Percentiles rank a stretch among this genome's conserved stretches.
phyloP scores from a whole-genome alignment of 805 yeast species.

The Isabelozyma rhagii region DNA sequence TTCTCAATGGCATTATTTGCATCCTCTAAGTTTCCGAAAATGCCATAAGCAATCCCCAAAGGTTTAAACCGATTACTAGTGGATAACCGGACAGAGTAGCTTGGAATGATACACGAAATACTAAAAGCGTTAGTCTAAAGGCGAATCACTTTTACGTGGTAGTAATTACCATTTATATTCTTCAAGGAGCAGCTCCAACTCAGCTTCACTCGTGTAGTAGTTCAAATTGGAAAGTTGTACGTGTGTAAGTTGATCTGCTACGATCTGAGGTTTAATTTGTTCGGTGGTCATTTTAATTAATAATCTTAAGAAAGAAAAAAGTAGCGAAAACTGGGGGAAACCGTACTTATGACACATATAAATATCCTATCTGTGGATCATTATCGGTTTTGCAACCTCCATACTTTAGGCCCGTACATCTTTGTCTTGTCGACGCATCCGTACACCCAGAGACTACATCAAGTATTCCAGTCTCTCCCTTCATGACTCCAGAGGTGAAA shows the following conservation, averaged over 20 bases:
- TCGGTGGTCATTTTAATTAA: neutral
- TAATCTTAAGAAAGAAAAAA: neutral
- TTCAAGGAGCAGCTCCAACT: constrained; percentile 42
- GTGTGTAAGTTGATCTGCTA: constrained; percentile 32
- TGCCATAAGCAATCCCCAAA: constrained; percentile 53
- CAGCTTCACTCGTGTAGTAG: constrained; percentile 50
- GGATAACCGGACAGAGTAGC: constrained; percentile 48
- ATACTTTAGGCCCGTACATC: too few relatives aligned
- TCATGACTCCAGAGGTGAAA: too few relatives aligned
- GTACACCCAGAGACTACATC: too few relatives aligned
- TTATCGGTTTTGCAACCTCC: neutral
- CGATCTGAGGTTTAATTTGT: neutral
- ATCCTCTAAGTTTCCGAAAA: constrained; percentile 24
- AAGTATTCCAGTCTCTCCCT: too few relatives aligned
- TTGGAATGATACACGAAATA: constrained; percentile 49
- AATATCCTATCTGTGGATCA: neutral
- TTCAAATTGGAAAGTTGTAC: constrained; percentile 49
- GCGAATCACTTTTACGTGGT: constrained; percentile 1
- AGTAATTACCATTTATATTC: constrained; percentile 42
- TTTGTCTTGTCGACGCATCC: too few relatives aligned
- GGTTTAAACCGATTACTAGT: constrained; percentile 40
- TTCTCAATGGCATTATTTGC: constrained; percentile 23
- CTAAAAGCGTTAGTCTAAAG: constrained; percentile 6
- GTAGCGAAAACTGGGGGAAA: neutral
- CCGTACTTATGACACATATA: neutral